These are phyloP conservation scores for Eragrostis curvula DNA, from an alignment of 176 grass and related monocot genomes.

Conservation along the genomic window DNA sequence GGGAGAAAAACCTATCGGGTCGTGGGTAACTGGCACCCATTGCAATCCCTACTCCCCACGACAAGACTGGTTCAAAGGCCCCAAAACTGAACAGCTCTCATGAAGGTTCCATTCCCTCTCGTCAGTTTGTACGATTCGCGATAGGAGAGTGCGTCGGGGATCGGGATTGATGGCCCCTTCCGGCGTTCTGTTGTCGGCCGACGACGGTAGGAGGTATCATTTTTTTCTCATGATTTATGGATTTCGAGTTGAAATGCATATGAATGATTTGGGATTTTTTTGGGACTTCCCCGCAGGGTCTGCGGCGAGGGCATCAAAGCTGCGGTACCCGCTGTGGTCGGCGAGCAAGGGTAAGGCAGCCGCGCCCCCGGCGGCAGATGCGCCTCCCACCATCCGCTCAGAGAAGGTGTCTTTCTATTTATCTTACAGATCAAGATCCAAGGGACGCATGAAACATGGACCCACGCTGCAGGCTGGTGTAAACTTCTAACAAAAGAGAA, in stretches of 20 bases:
- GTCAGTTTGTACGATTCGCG: neutral
- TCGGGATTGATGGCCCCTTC: conserved; percentile 35
- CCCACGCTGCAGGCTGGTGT: too few species aligned
- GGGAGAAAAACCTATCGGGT: too few species aligned
- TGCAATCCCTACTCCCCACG: too few species aligned
- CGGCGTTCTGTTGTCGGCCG: conserved; percentile 27
- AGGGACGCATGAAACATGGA: too few species aligned
- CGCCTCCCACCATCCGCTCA: conserved; percentile 32
- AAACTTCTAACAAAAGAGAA: too few species aligned
- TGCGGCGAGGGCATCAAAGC: conserved; percentile 51
- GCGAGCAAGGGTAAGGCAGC: conserved; percentile 46
- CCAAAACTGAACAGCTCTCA: neutral
- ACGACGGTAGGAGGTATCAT: neutral
- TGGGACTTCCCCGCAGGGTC: conserved; percentile 44
- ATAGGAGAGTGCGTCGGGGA: neutral
- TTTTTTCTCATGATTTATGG: neutral
- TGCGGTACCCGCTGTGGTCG: conserved; percentile 73
- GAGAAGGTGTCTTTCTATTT: conserved; percentile 53
- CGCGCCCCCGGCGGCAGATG: neutral
- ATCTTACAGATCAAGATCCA: too few species aligned
- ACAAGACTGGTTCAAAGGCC: neutral
- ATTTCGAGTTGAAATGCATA: neutral
- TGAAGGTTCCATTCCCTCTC: neutral
- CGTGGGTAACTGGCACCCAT: too few species aligned
- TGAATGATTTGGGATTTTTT: neutral